phyloP scores from a whole-genome alignment of 148 eudicot species.

The Camellia granthamiana region DNA sequence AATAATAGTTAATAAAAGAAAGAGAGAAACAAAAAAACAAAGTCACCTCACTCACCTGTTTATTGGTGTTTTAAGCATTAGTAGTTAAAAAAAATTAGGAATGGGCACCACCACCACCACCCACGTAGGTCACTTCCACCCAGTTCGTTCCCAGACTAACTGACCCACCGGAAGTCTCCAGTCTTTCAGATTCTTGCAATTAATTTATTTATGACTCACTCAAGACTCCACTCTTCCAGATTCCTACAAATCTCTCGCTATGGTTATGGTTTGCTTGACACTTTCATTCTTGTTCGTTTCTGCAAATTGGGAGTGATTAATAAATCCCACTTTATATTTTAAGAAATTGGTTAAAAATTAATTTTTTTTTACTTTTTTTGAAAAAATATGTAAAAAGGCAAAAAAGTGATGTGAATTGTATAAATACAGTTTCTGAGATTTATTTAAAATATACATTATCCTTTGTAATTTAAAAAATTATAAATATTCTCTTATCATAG shows the following conservation, averaged over 20 bases:
- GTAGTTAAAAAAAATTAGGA: not conserved
- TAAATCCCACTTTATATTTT: not conserved
- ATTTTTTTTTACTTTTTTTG: no score
- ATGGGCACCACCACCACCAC: not conserved
- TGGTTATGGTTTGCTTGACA: not conserved
- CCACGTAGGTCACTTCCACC: not conserved
- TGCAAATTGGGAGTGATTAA: not conserved
- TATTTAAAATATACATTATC: no score
- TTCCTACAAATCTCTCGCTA: not conserved
- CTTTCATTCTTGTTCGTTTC: not conserved
- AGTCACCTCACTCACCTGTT: not conserved
- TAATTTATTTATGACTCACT: no score
- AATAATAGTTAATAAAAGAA: not conserved
- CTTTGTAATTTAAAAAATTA: no score
- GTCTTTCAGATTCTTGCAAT: constrained; percentile 6
- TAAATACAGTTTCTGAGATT: no score
- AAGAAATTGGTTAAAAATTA: no score
- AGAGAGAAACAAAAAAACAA: not conserved
- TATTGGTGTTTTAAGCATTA: not conserved
- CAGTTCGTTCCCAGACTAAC: not conserved
- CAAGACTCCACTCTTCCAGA: constrained; percentile 8
- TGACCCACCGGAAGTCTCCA: constrained; percentile 1
- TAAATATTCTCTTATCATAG: no score
- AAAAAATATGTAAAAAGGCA: no score
- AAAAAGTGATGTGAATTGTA: no score